Evolutionary conservation across 2,329 filamentous ascomycete genomes (phyloP).

Genomic region (Microcyclospora pomicola): DNA sequence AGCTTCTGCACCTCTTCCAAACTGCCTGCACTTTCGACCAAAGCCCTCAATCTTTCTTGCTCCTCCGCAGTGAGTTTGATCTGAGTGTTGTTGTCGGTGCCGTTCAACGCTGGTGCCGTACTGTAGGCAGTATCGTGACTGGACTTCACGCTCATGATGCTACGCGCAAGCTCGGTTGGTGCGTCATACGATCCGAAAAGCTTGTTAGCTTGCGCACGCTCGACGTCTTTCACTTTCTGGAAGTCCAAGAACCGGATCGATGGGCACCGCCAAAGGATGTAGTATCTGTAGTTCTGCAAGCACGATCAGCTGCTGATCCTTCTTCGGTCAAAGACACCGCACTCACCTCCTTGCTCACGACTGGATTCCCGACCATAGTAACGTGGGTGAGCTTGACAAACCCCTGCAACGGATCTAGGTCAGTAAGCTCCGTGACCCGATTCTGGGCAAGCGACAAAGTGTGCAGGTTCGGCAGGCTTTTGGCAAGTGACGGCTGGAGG

Average conservation of each 20-base stretch:
- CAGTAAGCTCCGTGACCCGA: constrained; percentile 67
- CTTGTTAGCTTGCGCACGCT: constrained; percentile 61
- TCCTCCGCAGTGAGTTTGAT: constrained; percentile 64
- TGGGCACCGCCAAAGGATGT: constrained; percentile 77
- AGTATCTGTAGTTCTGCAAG: constrained; percentile 73
- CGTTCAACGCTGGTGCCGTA: constrained; percentile 29
- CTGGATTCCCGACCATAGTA: constrained; percentile 72
- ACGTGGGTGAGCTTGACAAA: constrained; percentile 65
- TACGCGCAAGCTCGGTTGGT: constrained; percentile 66
- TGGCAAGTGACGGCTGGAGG: constrained; percentile 63
- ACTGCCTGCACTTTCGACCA: constrained; percentile 79
- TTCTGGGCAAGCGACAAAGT: constrained; percentile 77
- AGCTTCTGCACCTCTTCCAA: constrained; percentile 78
- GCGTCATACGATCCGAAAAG: constrained; percentile 64
- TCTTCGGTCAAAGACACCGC: not conserved
- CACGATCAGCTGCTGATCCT: constrained; percentile 2
- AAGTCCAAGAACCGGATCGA: constrained; percentile 84
- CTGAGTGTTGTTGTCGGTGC: constrained; percentile 25
- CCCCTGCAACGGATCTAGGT: constrained; percentile 64
- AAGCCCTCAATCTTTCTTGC: constrained; percentile 68
- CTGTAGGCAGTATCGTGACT: constrained; percentile 32
- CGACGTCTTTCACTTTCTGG: constrained; percentile 74
- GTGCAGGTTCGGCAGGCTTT: constrained; percentile 65
- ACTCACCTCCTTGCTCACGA: constrained; percentile 79
- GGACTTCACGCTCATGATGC: constrained; percentile 78